Base-by-base conservation (phyloP, 164 flowering plant species). In the Stephania japonica region DNA sequence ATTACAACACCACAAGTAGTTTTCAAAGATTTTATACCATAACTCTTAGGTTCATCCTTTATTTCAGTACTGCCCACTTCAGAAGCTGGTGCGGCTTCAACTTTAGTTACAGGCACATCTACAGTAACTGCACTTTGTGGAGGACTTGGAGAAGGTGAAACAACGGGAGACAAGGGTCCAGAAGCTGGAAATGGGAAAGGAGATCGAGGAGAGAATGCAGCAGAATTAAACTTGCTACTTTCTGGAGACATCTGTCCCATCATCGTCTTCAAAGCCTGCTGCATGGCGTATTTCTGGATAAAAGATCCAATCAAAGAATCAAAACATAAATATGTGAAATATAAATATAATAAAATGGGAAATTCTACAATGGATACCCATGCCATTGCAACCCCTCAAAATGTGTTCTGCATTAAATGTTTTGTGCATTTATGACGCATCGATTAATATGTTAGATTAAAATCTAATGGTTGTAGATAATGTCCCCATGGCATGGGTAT, bases 271-370 rank as follows among this genome's bases (percentile, higher is more conserved):
- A 91, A 82, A 85, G 97, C 95, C 86, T 91, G 93, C 84, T 94
- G 95, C 97, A 91, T 94, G 53, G 98, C 98, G 81, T 86, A 89
- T 81, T 92, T 89, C 98, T 94, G 92, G 71, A 56, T 70, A 73
- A 76, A 78, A 56, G 70, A 61, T 67, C 26, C 72, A 71, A 27
- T 7, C 72, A 67, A 13, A 61, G 16, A 21, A 61, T 43, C n/a
- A 63, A 18, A 65, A 24, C 9, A 70, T 27, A 32, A 23, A 65
- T 47, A 11, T 47, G 53, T 8, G 53, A 47, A 3, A 47, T 11
- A 47, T 67, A n/a, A 42, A 68, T 32, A 32, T 32, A 32, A 32
- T 32, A n/a, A n/a, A n/a, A n/a, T n/a, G n/a, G n/a, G n/a, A n/a
- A n/a, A n/a, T n/a, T n/a, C n/a, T n/a, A n/a, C n/a, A n/a, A n/a